Evolutionary conservation across 2,329 filamentous ascomycete species (phyloP).

Genomic region (Hypoxylon sp.): DNA sequence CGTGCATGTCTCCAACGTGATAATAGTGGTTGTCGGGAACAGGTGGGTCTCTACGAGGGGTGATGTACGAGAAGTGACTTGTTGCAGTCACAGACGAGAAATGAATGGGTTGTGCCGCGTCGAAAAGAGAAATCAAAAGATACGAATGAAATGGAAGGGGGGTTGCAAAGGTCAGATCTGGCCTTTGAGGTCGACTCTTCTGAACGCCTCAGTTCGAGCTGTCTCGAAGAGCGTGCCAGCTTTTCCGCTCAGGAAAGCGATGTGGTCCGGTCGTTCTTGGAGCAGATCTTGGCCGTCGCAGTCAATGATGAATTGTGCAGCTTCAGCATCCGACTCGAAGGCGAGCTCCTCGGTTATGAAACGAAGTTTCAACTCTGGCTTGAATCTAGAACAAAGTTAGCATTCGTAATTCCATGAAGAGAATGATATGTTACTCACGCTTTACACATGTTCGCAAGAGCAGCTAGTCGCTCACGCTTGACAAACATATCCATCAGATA

Average conservation of each 20-base stretch:
- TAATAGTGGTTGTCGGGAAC: slow-evolving; percentile 15
- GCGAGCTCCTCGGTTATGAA: slow-evolving; percentile 96
- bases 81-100: slow-evolving; percentile 16
- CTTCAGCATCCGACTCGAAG: slow-evolving; percentile 91
- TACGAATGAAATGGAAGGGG: slow-evolving; percentile 33
- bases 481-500: slow-evolving; percentile 99
- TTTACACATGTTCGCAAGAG: slow-evolving; percentile 92
- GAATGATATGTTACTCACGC: slow-evolving; percentile 72
- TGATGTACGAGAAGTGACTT: slow-evolving; percentile 12
- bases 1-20: slow-evolving; percentile 25
- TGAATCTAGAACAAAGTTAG: slow-evolving; percentile 76
- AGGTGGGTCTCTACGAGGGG: slow-evolving; percentile 18
- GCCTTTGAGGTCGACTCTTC: slow-evolving; percentile 94
- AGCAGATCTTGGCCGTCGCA: slow-evolving; percentile 79
- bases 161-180: slow-evolving; percentile 73
- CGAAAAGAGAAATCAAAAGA: slow-evolving; percentile 23
- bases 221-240: slow-evolving; percentile 77
- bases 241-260: slow-evolving; percentile 78
- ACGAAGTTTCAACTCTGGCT: slow-evolving; percentile 85
- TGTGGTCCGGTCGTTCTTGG: slow-evolving; percentile 77
- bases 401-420: slow-evolving; percentile 17
- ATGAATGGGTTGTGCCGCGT: slow-evolving; percentile 17
- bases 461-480: slow-evolving; percentile 87
- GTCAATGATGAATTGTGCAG: slow-evolving; percentile 88
- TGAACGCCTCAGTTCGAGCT: slow-evolving; percentile 77